These are phyloP conservation scores for Nakaseomyces uthaithaninus DNA, from an alignment of 1,139 yeast species.

Conservation along the genomic window DNA sequence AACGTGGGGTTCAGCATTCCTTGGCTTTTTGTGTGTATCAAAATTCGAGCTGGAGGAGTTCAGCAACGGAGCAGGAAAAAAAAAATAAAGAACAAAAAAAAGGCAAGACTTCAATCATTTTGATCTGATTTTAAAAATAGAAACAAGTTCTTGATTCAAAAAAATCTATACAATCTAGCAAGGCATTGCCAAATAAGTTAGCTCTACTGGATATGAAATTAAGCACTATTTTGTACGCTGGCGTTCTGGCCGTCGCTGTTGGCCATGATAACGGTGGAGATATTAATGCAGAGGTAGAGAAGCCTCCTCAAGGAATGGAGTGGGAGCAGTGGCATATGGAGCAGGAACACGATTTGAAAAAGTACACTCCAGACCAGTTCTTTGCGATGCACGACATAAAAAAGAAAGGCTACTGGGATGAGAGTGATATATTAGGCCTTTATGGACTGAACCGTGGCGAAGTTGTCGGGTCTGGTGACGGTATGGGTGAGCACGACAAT, in stretches of 20 bases:
- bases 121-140: no score
- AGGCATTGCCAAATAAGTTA: no score
- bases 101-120: no score
- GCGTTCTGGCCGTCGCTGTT: background rate
- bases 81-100: no score
- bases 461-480: conserved; percentile 82
- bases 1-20: no score
- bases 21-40: no score
- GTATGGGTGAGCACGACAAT: conserved; percentile 71
- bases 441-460: conserved; percentile 71
- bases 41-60: no score
- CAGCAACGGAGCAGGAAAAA: no score
- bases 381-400: conserved; percentile 72
- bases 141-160: background rate
- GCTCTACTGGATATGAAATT: conserved; percentile 2
- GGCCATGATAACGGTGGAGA: conserved; percentile 9
- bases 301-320: conserved; percentile 42
- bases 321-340: conserved; percentile 91
- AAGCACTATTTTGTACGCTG: conserved; percentile 1
- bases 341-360: conserved; percentile 72
- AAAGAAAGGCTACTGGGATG: conserved; percentile 45
- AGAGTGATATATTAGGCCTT: conserved; percentile 61
- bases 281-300: conserved; percentile 29
- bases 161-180: background rate
- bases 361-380: conserved; percentile 68